phyloP scores from a whole-genome alignment of 2,329 filamentous ascomycete genomes.

The Xylaria sp. region DNA sequence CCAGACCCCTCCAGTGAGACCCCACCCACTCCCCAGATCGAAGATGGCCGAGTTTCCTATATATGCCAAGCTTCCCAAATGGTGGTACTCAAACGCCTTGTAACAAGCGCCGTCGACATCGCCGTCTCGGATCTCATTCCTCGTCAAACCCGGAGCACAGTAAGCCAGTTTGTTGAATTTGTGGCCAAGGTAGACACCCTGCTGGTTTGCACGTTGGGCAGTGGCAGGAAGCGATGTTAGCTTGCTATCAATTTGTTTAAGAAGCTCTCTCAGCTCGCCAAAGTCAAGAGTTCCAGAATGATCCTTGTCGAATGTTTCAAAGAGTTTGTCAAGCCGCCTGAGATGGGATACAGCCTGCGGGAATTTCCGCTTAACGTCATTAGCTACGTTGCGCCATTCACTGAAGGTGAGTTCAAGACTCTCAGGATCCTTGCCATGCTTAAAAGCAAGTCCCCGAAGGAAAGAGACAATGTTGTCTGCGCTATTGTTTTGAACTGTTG shows the following conservation, averaged over 20 bases:
- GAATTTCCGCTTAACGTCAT: conserved; percentile 84
- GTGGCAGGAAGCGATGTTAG: conserved; percentile 94
- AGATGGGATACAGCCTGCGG: conserved; percentile 89
- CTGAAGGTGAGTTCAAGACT: conserved; percentile 83
- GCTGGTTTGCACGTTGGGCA: conserved; percentile 94
- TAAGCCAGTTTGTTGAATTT: conserved; percentile 93
- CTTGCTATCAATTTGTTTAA: conserved; percentile 92
- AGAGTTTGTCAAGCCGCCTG: conserved; percentile 87
- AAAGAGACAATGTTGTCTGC: conserved; percentile 91
- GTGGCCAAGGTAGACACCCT: conserved; percentile 87
- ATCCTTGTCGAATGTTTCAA: conserved; percentile 90
- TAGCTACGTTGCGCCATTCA: conserved; percentile 87
- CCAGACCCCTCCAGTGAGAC: conserved; percentile 80
- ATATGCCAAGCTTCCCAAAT: conserved; percentile 91
- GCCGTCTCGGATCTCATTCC: conserved; percentile 84
- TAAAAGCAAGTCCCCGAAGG: conserved; percentile 86
- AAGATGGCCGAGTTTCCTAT: conserved; percentile 97
- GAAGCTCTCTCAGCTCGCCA: conserved; percentile 84
- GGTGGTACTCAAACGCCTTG: conserved; percentile 91
- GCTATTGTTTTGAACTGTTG: conserved; percentile 96
- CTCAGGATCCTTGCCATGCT: conserved; percentile 87
- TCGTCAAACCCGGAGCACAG: conserved; percentile 72
- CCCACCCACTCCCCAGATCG: conserved; percentile 80
- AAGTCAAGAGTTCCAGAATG: conserved; percentile 93
- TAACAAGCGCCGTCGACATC: conserved; percentile 92